Evolutionary conservation across 2,329 filamentous ascomycete genomes (phyloP), one percentile per base, ranked within the genome.

Genomic region (Penicillium sp.): DNA sequence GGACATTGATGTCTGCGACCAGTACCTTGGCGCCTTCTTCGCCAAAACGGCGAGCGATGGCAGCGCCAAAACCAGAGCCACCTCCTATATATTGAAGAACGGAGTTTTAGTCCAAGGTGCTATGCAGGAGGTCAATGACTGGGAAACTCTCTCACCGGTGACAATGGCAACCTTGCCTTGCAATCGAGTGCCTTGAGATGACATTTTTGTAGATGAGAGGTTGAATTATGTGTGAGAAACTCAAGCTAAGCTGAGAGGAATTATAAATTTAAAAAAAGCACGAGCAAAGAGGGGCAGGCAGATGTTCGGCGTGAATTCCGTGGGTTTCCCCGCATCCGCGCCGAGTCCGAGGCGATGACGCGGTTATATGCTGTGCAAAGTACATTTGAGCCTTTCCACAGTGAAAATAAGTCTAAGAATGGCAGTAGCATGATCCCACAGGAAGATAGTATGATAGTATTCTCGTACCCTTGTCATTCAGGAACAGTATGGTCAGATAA

Each of bases 121-220:
- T 24, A 31, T 31, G 10, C 2, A 27, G 3, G n/a, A 39, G 7
- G 14, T 39, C 49, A 39, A 51, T 51, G 11, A 19, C 27, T 41
- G 19, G 22, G 4, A 35, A 11, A 53, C 14, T n/a, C 22, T 16
- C 35, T 49, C 65, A 79, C 78, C 78, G 18, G 78, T 80, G 24
- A 80, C 75, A 47, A 80, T 78, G 61, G 77, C 77, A 41, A 79
- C 76, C 62, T 80, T 80, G 57, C 75, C 77, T 56, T 75, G 70
- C 11, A 80, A 70, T 55, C 77, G 71, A 35, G 69, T 62, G 31
- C 71, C 67, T 54, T 64, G 66, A 16, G 59, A 27, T 18, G 64
- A 56, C 58, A 62, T 68, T 13, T 18, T 39, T 40, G 27, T 10
- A 16, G 27, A 39, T 22, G 14, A 33, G 35, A 3, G 35, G 13